Percentiles rank a stretch among this genome's conserved stretches.
Conservation (phyloP, 495 filamentous ascomycete species). For the Thozetella sp. region DNA sequence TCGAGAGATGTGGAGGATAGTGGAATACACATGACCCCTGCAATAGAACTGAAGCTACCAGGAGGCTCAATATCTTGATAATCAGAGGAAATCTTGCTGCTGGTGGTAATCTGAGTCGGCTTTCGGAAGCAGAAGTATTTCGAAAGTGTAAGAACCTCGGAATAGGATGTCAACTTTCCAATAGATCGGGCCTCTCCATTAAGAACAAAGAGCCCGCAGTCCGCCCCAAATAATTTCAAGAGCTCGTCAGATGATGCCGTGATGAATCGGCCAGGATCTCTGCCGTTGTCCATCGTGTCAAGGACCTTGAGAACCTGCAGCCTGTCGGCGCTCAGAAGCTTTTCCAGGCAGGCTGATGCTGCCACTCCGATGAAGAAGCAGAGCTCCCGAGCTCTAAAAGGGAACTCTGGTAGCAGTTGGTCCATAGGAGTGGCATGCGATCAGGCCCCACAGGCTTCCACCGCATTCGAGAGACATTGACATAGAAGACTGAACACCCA, state of each 20-base stretch:
- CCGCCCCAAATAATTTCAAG: conserved; percentile 76
- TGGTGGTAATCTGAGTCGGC: conserved; percentile 65
- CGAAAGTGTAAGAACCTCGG: conserved; percentile 75
- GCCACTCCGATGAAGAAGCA: conserved; percentile 76
- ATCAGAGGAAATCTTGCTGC: conserved; percentile 68
- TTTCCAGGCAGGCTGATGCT: conserved; percentile 77
- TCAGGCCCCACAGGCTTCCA: conserved; percentile 77
- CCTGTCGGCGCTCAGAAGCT: conserved; percentile 74
- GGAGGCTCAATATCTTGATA: conserved; percentile 75
- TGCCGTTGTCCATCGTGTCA: conserved; percentile 64
- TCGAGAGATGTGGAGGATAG: conserved; percentile 68
- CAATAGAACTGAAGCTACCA: conserved; percentile 71
- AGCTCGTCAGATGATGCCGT: conserved; percentile 82
- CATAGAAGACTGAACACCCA: conserved; percentile 82
- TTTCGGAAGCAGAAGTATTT: conserved; percentile 75
- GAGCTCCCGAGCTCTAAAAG: conserved; percentile 82
- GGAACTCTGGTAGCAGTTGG: conserved; percentile 72
- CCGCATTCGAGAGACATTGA: conserved; percentile 84
- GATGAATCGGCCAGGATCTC: conserved; percentile 83
- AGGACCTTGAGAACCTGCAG: conserved; percentile 72
- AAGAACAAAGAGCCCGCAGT: conserved; percentile 78
- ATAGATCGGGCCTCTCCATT: conserved; percentile 78
- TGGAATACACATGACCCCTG: conserved; percentile 75
- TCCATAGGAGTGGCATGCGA: conserved; percentile 78
- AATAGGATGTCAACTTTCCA: conserved; percentile 65